Base-by-base conservation (phyloP, 805 yeast genomes). In the Starmerella bacillaris region DNA sequence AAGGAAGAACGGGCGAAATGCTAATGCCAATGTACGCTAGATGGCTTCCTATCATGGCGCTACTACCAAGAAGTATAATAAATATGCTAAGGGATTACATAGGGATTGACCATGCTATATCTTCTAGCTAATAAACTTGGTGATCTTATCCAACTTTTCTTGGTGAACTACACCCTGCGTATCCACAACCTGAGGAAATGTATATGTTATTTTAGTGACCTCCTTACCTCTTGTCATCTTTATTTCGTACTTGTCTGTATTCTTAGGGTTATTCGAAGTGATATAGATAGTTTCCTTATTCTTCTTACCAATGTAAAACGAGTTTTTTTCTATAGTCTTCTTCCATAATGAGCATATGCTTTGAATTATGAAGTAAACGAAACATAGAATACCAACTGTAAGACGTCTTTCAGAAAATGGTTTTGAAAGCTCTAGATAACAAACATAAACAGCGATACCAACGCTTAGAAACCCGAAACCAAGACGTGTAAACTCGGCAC, bases 21-120 rank as follows among this genome's bases (percentile, higher is more conserved):
- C 68, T 65, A 39, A 42, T 68, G 22, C 92, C 93, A 0, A 58
- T 70, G 24, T 79, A 79, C 51, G 76, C 78, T 0, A 67, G 69
- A 39, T 51, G 78, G 27, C 44, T 78, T n/a, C 89, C 89, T 0
- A 40, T 74, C 2, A 59, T 77, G 33, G 60, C 78, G 39, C 22
- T 71, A 0, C 54, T 70, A 6, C 84, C 84, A 1, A 75, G 83
- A 78, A 78, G 76, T 1, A 18, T 76, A 1, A 68, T 64, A 6
- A 72, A 67, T 41, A 9, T 59, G 1, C 56, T 64, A 2, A 53
- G 92, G 34, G 52, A 57, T 41, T 40, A 67, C 5, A 66, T 77
- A n/a, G 77, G 78, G 1, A 68, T 78, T 49, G 89, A 78, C 51
- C 46, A 45, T 8, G 59, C 50, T 2, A 36, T 36, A 37, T 26